Conservation (phyloP, 176 grass and related monocot genomes). For the Panicum miliaceum region DNA sequence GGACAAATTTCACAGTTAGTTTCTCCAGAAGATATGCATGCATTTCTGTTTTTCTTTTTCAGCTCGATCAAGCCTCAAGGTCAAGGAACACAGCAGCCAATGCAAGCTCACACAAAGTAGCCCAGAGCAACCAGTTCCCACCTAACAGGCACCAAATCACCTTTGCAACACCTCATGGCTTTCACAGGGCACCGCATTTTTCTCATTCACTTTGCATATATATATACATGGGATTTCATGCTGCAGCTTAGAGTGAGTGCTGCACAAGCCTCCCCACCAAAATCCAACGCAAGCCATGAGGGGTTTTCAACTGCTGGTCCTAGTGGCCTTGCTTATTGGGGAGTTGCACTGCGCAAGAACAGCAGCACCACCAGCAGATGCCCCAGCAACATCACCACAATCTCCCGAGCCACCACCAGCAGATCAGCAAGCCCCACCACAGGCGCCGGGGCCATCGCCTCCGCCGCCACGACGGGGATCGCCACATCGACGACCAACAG, state of each 20-base stretch:
- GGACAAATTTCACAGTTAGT: background rate
- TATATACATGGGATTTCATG: background rate
- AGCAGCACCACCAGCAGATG: background rate
- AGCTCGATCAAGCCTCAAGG: background rate
- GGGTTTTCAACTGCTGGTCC: background rate
- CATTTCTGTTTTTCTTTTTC: background rate
- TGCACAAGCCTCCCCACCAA: background rate
- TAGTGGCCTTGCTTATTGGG: slow-evolving; percentile 19
- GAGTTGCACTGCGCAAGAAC: slow-evolving; percentile 26
- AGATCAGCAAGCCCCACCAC: slow-evolving; percentile 14
- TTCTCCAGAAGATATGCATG: background rate
- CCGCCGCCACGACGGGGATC: background rate
- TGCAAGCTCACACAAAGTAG: slow-evolving; percentile 39
- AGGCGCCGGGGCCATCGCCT: slow-evolving; percentile 8
- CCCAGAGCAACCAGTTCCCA: slow-evolving; percentile 23
- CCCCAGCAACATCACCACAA: background rate
- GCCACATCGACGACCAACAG: background rate
- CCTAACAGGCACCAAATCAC: slow-evolving; percentile 37
- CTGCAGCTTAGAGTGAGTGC: background rate
- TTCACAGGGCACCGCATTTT: slow-evolving; percentile 14
- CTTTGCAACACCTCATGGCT: background rate
- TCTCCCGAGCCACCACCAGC: slow-evolving; percentile 16
- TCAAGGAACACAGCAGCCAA: background rate
- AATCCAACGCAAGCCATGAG: background rate
- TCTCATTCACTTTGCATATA: slow-evolving; percentile 1